Evolutionary conservation across 805 yeast species (phyloP).

Genomic region (Pichia cephalocereana): DNA sequence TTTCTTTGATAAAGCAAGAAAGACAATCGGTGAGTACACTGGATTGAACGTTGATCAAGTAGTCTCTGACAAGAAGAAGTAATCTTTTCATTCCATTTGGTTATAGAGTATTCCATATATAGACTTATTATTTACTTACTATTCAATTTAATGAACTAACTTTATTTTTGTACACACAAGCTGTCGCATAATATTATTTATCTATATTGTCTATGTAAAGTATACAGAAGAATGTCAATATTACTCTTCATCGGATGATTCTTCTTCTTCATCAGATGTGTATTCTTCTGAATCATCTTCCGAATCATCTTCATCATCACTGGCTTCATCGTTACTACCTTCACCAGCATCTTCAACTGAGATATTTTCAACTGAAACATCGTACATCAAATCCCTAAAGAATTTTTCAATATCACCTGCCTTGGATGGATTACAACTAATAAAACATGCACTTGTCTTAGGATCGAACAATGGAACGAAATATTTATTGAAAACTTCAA

Average conservation of each 20-base stretch:
- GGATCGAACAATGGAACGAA: slow-evolving; percentile 57
- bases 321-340: slow-evolving; percentile 23
- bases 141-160: no score
- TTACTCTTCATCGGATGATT: slow-evolving; percentile 4
- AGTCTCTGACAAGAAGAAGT: slow-evolving; percentile 39
- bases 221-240: not conserved
- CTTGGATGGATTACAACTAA: slow-evolving; percentile 67
- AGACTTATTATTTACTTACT: not conserved
- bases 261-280: slow-evolving; percentile 6
- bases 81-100: not conserved
- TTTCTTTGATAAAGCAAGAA: slow-evolving; percentile 27
- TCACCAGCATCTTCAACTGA: slow-evolving; percentile 20
- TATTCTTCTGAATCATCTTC: slow-evolving; percentile 9
- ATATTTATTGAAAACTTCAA: slow-evolving; percentile 43
- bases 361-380: slow-evolving; percentile 48
- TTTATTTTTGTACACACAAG: no score
- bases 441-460: slow-evolving; percentile 48
- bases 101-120: not conserved
- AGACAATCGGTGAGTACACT: slow-evolving; percentile 43
- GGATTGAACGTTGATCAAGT: slow-evolving; percentile 62
- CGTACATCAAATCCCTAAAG: slow-evolving; percentile 47
- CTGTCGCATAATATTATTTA: no score
- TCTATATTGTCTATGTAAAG: no score
- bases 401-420: slow-evolving; percentile 35
- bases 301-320: slow-evolving; percentile 15